Base-by-base conservation (phyloP, 2,329 filamentous ascomycete genomes). In the Aquanectria penicillioides region DNA sequence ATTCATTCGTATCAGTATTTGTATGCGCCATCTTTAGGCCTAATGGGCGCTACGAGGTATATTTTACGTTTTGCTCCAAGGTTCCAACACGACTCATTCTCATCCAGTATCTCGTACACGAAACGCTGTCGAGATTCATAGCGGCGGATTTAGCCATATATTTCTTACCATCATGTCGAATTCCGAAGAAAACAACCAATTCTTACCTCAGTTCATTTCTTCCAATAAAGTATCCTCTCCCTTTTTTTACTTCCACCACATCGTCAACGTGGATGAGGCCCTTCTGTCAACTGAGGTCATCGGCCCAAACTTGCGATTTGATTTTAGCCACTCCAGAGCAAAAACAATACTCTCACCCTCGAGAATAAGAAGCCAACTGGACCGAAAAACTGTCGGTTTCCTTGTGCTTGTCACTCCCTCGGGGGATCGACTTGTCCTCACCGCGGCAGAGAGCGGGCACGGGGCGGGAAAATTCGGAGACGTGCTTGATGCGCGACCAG, bases 401-500 rank as follows among this genome's bases (percentile, higher is more conserved):
- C 57, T 76, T 18, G 57, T 69, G 17, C 64, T 76, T 2, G 59
- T 65, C 1, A 37, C 43, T 1, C 49, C 53, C 2, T 22, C 38
- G 2, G 51, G 57, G 5, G 44, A 64, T 5, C 67, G 72, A 7
- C 55, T 67, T 8, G 63, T 77, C 25, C 51, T 77, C 9, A 67
- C 71, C 0, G 72, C 72, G 40, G 73, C 75, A 2, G 69, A 77
- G 54, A 74, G 71, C 41, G 75, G 75, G 2, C 73, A 78, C 47
- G 74, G 73, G 0, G 28, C 58, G 2, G 69, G 74, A 3, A 26
- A 26, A 0, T 41, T 15, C 0, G 74, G 75, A 3, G 75, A 78
- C 18, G 3, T 74, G 0, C 65, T 77, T 1, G 70, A 74, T 17
- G 33, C 47, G 0, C 26, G 56, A 0, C 51, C 63, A 0, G 62